Conservation (phyloP, 2,329 filamentous ascomycete genomes). For the Periconia digitata region DNA sequence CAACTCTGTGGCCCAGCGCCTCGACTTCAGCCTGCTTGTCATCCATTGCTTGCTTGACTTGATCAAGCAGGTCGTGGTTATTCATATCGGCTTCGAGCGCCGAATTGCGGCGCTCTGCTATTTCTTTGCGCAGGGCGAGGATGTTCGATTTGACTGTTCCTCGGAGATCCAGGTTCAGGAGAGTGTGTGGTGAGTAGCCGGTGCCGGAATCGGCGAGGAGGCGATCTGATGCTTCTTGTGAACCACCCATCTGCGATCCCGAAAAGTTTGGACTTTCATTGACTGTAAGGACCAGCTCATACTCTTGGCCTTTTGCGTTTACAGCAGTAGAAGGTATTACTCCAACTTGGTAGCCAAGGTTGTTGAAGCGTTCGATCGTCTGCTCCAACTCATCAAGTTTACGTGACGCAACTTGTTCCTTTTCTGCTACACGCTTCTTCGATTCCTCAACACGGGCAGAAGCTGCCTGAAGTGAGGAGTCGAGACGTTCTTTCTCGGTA, state of each 20-base stretch:
- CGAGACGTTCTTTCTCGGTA: slow-evolving; percentile 88
- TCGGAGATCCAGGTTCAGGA: slow-evolving; percentile 85
- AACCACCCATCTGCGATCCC: slow-evolving; percentile 50
- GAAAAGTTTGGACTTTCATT: slow-evolving; percentile 76
- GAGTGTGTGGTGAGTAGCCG: slow-evolving; percentile 86
- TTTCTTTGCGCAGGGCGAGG: slow-evolving; percentile 77
- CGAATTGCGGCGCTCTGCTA: slow-evolving; percentile 81
- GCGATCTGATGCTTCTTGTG: slow-evolving; percentile 62
- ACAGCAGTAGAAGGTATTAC: slow-evolving; percentile 81
- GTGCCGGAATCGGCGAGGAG: slow-evolving; percentile 79
- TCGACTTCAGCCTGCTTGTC: slow-evolving; percentile 94
- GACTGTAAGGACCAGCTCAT: slow-evolving; percentile 81
- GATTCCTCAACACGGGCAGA: slow-evolving; percentile 77
- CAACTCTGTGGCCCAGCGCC: slow-evolving; percentile 82
- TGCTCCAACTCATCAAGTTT: slow-evolving; percentile 93
- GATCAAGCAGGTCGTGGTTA: slow-evolving; percentile 89
- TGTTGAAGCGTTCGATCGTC: slow-evolving; percentile 88
- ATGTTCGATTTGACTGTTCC: slow-evolving; percentile 80
- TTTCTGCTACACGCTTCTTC: slow-evolving; percentile 79
- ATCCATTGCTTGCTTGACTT: slow-evolving; percentile 94
- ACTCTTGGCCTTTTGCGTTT: slow-evolving; percentile 83
- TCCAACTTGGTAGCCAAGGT: slow-evolving; percentile 88
- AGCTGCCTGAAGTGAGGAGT: slow-evolving; percentile 80
- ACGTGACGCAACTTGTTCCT: slow-evolving; percentile 80
- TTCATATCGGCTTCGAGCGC: slow-evolving; percentile 91